Percentiles rank a stretch among this genome's conserved stretches.
Conservation (phyloP, 2,329 filamentous ascomycete genomes). For the Aureobasidium uvarum region DNA sequence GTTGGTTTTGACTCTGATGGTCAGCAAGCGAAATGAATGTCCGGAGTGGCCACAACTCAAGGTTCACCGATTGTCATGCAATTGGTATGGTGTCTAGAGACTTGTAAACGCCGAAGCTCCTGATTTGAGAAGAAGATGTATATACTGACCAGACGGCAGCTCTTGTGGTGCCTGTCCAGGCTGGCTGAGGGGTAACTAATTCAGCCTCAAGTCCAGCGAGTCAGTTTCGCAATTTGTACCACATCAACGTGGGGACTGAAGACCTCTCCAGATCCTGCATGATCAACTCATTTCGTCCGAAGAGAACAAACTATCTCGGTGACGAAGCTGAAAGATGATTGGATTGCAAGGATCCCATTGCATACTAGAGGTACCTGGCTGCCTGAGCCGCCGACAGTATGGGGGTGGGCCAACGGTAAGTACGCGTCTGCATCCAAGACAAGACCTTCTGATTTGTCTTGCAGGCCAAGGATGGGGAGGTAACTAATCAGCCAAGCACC, state of each 20-base stretch:
- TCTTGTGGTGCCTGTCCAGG: background rate
- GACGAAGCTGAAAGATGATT: background rate
- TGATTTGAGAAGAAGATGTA: background rate
- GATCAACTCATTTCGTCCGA: no score
- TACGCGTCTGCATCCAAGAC: background rate
- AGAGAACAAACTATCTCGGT: background rate
- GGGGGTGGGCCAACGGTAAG: background rate
- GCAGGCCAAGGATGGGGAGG: background rate
- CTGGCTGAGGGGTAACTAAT: background rate
- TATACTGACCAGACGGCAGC: background rate
- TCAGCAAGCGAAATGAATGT: background rate
- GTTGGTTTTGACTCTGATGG: background rate
- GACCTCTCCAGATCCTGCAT: background rate
- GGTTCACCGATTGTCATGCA: background rate
- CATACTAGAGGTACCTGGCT: background rate
- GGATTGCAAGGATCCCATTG: background rate
- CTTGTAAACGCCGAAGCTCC: background rate
- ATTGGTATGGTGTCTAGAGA: background rate
- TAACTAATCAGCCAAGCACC: background rate
- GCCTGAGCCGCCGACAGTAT: background rate
- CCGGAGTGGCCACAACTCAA: constrained; percentile 3
- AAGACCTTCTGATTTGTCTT: background rate
- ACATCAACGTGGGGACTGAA: background rate
- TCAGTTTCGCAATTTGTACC: background rate
- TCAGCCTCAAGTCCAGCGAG: background rate